Evolutionary conservation across 2,329 filamentous ascomycete species (phyloP).

Genomic region (Biscogniauxia sp.): DNA sequence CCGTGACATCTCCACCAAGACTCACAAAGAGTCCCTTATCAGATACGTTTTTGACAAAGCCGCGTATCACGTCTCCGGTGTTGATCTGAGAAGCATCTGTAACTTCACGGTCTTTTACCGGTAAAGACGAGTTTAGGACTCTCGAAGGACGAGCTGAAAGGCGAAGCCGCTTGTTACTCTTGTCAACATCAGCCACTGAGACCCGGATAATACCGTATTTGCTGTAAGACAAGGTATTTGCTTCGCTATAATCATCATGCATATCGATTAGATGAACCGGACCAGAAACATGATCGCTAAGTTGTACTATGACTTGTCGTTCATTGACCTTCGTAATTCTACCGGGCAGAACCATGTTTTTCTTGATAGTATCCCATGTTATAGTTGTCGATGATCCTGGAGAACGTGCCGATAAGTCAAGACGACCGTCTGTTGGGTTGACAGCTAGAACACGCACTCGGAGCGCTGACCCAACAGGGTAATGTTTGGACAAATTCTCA

Average conservation of each 20-base stretch:
- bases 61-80: slow-evolving; percentile 76
- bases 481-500: slow-evolving; percentile 72
- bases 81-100: slow-evolving; percentile 67
- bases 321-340: slow-evolving; percentile 84
- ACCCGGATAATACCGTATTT: slow-evolving; percentile 87
- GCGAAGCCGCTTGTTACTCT: slow-evolving; percentile 77
- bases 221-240: slow-evolving; percentile 69
- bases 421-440: slow-evolving; percentile 67
- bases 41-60: slow-evolving; percentile 86
- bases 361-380: slow-evolving; percentile 68
- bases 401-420: slow-evolving; percentile 82
- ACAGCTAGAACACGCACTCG: slow-evolving; percentile 75
- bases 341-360: slow-evolving; percentile 78
- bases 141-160: slow-evolving; percentile 84
- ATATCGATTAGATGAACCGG: slow-evolving; percentile 81
- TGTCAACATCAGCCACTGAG: slow-evolving; percentile 78
- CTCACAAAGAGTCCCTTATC: slow-evolving; percentile 88
- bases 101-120: slow-evolving; percentile 80
- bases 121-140: slow-evolving; percentile 80
- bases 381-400: slow-evolving; percentile 55
- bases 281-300: slow-evolving; percentile 76
- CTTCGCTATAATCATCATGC: slow-evolving; percentile 79
- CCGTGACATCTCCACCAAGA: slow-evolving; percentile 77
- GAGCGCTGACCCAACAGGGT: slow-evolving; percentile 86
- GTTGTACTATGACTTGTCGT: slow-evolving; percentile 77